These are phyloP conservation scores for Penicillium cosmopolitanum DNA, from an alignment of 495 filamentous ascomycete species.

Conservation along the genomic window DNA sequence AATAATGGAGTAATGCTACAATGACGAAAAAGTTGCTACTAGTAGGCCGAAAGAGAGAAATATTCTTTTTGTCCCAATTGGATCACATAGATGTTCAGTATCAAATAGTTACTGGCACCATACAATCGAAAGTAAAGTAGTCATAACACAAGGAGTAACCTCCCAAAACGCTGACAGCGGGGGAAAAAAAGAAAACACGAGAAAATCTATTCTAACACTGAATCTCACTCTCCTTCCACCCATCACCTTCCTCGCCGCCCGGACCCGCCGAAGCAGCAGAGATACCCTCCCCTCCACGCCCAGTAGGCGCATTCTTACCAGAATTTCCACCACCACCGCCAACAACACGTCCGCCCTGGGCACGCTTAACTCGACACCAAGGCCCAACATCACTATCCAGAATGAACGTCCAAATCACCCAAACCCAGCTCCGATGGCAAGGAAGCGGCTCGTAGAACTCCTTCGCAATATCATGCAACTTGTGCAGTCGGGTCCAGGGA, in stretches of 20 bases:
- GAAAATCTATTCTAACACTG: conserved; percentile 31
- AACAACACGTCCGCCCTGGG: conserved; percentile 74
- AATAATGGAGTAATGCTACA: no score
- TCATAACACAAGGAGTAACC: not conserved
- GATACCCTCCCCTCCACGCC: conserved; percentile 51
- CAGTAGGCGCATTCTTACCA: conserved; percentile 25
- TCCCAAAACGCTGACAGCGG: not conserved
- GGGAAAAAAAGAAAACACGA: not conserved
- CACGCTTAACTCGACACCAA: conserved; percentile 90
- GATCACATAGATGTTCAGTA: no score
- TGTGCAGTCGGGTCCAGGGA: conserved; percentile 84
- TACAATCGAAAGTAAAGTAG: no score
- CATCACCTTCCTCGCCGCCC: conserved; percentile 43
- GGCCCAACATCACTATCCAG: conserved; percentile 85
- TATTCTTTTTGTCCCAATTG: no score
- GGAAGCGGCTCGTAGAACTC: conserved; percentile 95
- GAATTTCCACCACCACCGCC: conserved; percentile 43
- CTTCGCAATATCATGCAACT: conserved; percentile 74
- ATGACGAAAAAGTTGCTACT: no score
- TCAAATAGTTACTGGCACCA: no score
- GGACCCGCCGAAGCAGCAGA: conserved; percentile 44
- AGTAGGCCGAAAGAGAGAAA: no score
- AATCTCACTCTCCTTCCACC: conserved; percentile 58
- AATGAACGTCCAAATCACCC: conserved; percentile 94
- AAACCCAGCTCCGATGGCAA: conserved; percentile 83